Conservation (phyloP, 2,329 filamentous ascomycete genomes). For the Hymenoscyphus repandus region DNA sequence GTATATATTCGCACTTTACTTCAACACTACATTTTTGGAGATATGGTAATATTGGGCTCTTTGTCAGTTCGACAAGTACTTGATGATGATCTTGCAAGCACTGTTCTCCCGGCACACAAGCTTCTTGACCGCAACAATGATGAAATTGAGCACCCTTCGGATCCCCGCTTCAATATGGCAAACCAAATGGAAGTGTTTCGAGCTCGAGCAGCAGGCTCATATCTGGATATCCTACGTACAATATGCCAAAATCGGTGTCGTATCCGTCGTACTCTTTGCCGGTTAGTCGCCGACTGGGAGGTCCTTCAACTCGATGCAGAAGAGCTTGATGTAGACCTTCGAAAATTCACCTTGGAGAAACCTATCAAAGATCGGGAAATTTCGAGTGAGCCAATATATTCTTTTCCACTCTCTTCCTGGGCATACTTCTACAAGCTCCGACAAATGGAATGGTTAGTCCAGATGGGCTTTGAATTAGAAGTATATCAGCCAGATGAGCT, state of each 20-base stretch:
- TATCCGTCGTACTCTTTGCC: constrained; percentile 81
- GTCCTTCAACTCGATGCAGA: constrained; percentile 76
- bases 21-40: constrained; percentile 69
- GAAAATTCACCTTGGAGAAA: constrained; percentile 54
- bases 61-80: constrained; percentile 70
- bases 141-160: constrained; percentile 66
- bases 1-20: constrained; percentile 79
- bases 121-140: constrained; percentile 72
- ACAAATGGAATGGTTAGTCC: constrained; percentile 79
- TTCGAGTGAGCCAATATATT: constrained; percentile 51
- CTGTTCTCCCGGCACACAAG: constrained; percentile 66
- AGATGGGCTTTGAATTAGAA: constrained; percentile 90
- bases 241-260: constrained; percentile 88
- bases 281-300: constrained; percentile 80
- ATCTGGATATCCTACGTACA: constrained; percentile 76
- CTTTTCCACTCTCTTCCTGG: constrained; percentile 81
- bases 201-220: constrained; percentile 59
- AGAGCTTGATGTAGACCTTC: constrained; percentile 65
- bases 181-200: constrained; percentile 67
- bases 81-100: constrained; percentile 72
- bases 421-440: constrained; percentile 84
- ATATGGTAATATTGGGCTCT: constrained; percentile 62
- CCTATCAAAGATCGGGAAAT: constrained; percentile 46
- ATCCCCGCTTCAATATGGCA: constrained; percentile 69
- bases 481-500: constrained; percentile 85